Evolutionary conservation across 2,329 filamentous ascomycete genomes (phyloP).

Genomic region (Zymoseptoria tritici): DNA sequence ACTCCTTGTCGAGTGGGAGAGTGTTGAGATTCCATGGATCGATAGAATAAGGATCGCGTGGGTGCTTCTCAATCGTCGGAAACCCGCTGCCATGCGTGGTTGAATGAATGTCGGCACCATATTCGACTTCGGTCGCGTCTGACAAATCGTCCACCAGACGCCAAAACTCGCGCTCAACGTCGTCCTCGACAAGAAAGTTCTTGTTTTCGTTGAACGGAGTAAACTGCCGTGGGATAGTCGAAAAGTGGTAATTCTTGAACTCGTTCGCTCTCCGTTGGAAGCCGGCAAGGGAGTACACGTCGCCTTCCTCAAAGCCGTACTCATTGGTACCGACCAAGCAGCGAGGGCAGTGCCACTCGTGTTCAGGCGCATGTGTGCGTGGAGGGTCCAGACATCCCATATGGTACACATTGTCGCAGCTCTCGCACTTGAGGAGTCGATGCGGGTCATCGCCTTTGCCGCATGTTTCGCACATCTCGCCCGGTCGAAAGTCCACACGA

Average conservation of each 20-base stretch:
- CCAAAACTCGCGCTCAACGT: conserved; percentile 96
- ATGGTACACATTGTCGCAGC: conserved; percentile 84
- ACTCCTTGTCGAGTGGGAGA: conserved; percentile 81
- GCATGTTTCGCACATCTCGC: conserved; percentile 75
- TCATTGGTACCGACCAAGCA: conserved; percentile 94
- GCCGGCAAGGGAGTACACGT: conserved; percentile 86
- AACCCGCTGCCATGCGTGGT: conserved; percentile 97
- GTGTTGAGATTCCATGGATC: conserved; percentile 96
- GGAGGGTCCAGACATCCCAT: conserved; percentile 83
- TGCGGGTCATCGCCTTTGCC: conserved; percentile 66
- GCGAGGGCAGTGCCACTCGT: conserved; percentile 92
- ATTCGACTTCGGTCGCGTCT: conserved; percentile 95
- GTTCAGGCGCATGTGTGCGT: conserved; percentile 67
- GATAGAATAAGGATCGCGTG: conserved; percentile 74
- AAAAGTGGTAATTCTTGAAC: conserved; percentile 92
- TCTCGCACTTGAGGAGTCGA: conserved; percentile 75
- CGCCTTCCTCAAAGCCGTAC: conserved; percentile 95
- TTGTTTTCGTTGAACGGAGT: conserved; percentile 77
- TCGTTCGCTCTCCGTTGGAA: conserved; percentile 94
- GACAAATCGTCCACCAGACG: conserved; percentile 86
- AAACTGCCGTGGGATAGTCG: conserved; percentile 50
- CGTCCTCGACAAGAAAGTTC: conserved; percentile 80
- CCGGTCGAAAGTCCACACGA: conserved; percentile 49
- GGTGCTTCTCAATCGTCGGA: conserved; percentile 85
- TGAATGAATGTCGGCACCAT: conserved; percentile 95